A percentile compares a stretch with the other conserved stretches of the same genome.
These are phyloP conservation scores for Epichloe coenophiala DNA, from an alignment of 2,329 filamentous ascomycete species.

Conservation along the genomic window DNA sequence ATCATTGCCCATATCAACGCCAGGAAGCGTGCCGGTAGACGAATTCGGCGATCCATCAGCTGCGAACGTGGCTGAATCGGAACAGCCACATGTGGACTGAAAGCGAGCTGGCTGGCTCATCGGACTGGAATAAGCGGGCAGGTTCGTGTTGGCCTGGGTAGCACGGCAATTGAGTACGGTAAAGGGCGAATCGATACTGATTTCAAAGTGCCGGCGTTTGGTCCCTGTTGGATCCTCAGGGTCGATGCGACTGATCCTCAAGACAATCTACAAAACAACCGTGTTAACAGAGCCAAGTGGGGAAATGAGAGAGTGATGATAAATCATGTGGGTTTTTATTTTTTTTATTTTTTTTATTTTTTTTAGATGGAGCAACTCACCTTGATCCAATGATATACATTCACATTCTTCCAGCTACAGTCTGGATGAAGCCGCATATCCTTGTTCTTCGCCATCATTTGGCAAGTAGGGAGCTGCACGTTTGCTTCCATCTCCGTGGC, in stretches of 20 bases:
- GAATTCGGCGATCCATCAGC: slow-evolving; percentile 58
- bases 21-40: slow-evolving; percentile 34
- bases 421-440: slow-evolving; percentile 63
- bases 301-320: not conserved
- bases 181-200: slow-evolving; percentile 91
- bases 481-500: slow-evolving; percentile 92
- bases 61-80: slow-evolving; percentile 33
- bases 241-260: slow-evolving; percentile 79
- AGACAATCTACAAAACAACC: slow-evolving; percentile 53
- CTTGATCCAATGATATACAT: slow-evolving; percentile 95
- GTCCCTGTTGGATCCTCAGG: slow-evolving; percentile 55
- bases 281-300: not conserved
- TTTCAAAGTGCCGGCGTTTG: slow-evolving; percentile 83
- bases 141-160: slow-evolving; percentile 76
- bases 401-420: slow-evolving; percentile 86
- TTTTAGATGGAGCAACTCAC: slow-evolving; percentile 40
- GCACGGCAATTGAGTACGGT: slow-evolving; percentile 86
- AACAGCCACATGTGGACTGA: slow-evolving; percentile 39
- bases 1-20: slow-evolving; percentile 21
- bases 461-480: slow-evolving; percentile 80
- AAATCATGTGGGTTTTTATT: not conserved
- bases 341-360: no score
- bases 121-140: slow-evolving; percentile 58
- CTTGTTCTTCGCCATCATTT: slow-evolving; percentile 66
- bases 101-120: slow-evolving; percentile 34